These are phyloP conservation scores for Effrenium voratum DNA, from an alignment of 73 alveolate genomes.

Conservation along the genomic window DNA sequence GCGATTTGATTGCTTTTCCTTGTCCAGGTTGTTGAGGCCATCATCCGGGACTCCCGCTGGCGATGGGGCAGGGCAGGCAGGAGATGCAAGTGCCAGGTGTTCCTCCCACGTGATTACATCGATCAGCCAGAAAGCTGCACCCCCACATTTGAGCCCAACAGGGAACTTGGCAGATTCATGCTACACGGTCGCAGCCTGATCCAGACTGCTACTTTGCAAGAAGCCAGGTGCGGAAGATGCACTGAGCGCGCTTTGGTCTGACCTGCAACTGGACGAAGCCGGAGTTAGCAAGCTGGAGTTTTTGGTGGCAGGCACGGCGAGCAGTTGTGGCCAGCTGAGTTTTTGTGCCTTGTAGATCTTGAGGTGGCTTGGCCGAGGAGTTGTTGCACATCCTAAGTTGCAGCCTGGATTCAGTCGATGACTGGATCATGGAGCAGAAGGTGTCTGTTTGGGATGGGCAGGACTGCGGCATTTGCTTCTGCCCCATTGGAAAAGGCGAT, in stretches of 20 bases:
- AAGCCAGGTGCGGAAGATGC: conserved; percentile 75
- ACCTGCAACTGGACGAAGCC: not conserved
- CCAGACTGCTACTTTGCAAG: not conserved
- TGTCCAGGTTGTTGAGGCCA: conserved; percentile 39
- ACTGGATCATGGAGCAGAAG: conserved; percentile 67
- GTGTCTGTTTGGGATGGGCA: conserved; percentile 75
- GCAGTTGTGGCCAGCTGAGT: not conserved
- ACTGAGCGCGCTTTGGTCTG: conserved; percentile 53
- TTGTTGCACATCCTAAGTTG: conserved; percentile 26
- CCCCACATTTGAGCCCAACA: too few species aligned
- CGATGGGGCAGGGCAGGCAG: conserved; percentile 81
- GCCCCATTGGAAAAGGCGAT: conserved; percentile 50
- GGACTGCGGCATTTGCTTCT: conserved; percentile 58
- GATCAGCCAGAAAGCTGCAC: not conserved
- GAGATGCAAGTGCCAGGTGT: too few species aligned
- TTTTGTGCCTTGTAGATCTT: not conserved
- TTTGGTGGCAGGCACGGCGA: conserved; percentile 38
- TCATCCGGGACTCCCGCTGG: conserved; percentile 60
- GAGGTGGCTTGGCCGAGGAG: conserved; percentile 78
- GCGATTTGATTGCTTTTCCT: not conserved
- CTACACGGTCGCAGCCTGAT: not conserved
- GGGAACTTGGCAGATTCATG: too few species aligned
- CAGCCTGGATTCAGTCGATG: conserved; percentile 31
- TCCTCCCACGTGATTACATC: not conserved
- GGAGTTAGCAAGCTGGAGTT: conserved; percentile 39